Evolutionary conservation across 179 eudicot genomes (phyloP).

Genomic region (Patellifolia procumbens): DNA sequence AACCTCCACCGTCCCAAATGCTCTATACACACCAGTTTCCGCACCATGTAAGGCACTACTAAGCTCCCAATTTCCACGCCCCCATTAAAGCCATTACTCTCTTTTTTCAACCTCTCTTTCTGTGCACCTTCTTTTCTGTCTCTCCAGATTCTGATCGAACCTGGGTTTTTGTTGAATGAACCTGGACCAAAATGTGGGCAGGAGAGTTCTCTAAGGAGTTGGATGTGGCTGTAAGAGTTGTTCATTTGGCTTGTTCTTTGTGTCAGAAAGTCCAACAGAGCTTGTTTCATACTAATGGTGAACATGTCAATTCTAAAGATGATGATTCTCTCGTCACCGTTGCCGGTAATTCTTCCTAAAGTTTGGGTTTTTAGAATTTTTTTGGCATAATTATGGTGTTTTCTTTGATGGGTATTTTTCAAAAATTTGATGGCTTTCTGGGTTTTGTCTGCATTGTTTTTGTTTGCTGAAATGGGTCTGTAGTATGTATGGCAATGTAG

Average conservation of each 20-base stretch:
- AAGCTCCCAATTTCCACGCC: neutral
- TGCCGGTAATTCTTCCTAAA: slow-evolving; percentile 53
- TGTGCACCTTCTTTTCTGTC: too few relatives aligned
- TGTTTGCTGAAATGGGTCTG: neutral
- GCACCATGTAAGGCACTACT: slow-evolving; percentile 15
- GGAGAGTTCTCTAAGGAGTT: slow-evolving; percentile 50
- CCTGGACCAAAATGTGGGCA: slow-evolving; percentile 29
- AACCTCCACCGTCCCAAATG: slow-evolving; percentile 13
- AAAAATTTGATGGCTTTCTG: too few relatives aligned
- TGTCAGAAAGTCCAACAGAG: slow-evolving; percentile 66
- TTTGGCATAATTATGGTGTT: neutral
- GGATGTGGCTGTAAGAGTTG: slow-evolving; percentile 81
- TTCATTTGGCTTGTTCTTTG: slow-evolving; percentile 79
- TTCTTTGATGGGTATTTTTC: slow-evolving; percentile 19
- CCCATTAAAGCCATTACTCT: neutral
- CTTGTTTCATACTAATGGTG: slow-evolving; percentile 41
- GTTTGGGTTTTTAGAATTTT: slow-evolving; percentile 3
- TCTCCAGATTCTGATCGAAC: neutral
- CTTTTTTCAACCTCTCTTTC: too few relatives aligned
- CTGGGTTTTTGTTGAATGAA: slow-evolving; percentile 23
- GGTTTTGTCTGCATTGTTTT: neutral
- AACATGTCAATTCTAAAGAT: slow-evolving; percentile 65
- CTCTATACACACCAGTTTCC: too few relatives aligned
- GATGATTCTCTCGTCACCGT: slow-evolving; percentile 92
- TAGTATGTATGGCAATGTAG: neutral